These are phyloP conservation scores for Boletus tylopilopsis DNA, from an alignment of 768 basidiomycete species.

Conservation along the genomic window DNA sequence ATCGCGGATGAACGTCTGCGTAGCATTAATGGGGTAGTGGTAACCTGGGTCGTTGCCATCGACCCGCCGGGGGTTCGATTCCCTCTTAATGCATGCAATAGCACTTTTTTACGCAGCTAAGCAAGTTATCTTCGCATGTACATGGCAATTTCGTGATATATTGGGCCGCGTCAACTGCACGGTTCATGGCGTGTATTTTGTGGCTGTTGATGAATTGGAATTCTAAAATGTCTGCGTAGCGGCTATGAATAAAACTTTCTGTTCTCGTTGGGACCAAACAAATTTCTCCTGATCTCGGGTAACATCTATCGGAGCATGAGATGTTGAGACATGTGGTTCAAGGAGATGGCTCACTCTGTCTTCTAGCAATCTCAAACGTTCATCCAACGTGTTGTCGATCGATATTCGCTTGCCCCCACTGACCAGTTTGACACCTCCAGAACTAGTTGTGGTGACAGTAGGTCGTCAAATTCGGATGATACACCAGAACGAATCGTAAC, in stretches of 20 bases:
- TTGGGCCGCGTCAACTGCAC: no score
- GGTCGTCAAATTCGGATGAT: background rate
- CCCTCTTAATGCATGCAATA: slow-evolving; percentile 33
- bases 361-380: slow-evolving; percentile 83
- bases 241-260: slow-evolving; percentile 80
- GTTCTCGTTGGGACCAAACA: slow-evolving; percentile 89
- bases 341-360: slow-evolving; percentile 63
- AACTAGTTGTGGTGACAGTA: slow-evolving; percentile 42
- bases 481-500: slow-evolving; percentile 2
- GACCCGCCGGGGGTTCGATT: slow-evolving; percentile 88
- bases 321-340: background rate
- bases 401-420: slow-evolving; percentile 76
- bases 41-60: slow-evolving; percentile 70
- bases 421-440: slow-evolving; percentile 81
- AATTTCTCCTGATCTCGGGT: slow-evolving; percentile 84
- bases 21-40: slow-evolving; percentile 63
- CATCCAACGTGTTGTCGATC: slow-evolving; percentile 93
- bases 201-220: background rate
- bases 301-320: slow-evolving; percentile 68
- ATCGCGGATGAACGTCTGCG: no score
- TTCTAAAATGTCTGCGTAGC: background rate
- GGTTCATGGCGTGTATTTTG: no score
- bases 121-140: background rate
- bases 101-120: background rate
- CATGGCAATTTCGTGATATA: background rate